Evolutionary conservation across 495 filamentous ascomycete species (phyloP).

Genomic region (Bacidia gigantensis): DNA sequence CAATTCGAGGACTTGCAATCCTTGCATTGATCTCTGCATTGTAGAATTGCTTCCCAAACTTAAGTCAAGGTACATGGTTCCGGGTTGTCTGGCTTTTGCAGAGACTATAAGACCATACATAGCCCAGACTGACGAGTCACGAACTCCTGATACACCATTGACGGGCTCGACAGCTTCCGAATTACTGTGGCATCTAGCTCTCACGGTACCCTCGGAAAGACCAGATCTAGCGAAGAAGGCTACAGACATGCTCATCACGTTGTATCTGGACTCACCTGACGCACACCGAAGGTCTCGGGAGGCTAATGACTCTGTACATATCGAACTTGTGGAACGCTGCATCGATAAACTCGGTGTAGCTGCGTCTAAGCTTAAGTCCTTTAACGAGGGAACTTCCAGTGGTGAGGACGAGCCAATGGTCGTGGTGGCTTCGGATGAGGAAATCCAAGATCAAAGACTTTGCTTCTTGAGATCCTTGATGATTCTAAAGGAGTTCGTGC

Average conservation of each 20-base stretch:
- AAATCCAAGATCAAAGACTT: conserved; percentile 38
- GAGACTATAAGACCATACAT: conserved; percentile 38
- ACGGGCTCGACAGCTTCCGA: conserved; percentile 44
- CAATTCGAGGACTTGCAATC: conserved; percentile 34
- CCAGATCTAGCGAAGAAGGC: conserved; percentile 46
- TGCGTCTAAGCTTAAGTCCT: conserved; percentile 44
- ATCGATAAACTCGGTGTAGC: conserved; percentile 57
- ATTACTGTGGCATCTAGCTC: conserved; percentile 69
- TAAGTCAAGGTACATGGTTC: conserved; percentile 49
- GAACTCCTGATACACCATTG: conserved; percentile 1
- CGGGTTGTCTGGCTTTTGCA: conserved; percentile 53
- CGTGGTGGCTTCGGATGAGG: conserved; percentile 29
- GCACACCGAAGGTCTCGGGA: conserved; percentile 30
- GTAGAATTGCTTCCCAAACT: conserved; percentile 50
- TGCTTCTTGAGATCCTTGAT: conserved; percentile 52
- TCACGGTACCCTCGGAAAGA: conserved; percentile 52
- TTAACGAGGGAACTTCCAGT: conserved; percentile 26
- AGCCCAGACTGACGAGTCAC: conserved; percentile 14
- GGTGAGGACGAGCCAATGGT: conserved; percentile 39
- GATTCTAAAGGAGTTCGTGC: conserved; percentile 43
- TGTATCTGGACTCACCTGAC: conserved; percentile 51
- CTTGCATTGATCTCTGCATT: conserved; percentile 54
- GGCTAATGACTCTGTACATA: conserved; percentile 55
- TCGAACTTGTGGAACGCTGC: conserved; percentile 64
- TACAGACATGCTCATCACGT: conserved; percentile 53